Evolutionary conservation across 1,139 yeast species (phyloP).

Genomic region (Pichia cactophila): DNA sequence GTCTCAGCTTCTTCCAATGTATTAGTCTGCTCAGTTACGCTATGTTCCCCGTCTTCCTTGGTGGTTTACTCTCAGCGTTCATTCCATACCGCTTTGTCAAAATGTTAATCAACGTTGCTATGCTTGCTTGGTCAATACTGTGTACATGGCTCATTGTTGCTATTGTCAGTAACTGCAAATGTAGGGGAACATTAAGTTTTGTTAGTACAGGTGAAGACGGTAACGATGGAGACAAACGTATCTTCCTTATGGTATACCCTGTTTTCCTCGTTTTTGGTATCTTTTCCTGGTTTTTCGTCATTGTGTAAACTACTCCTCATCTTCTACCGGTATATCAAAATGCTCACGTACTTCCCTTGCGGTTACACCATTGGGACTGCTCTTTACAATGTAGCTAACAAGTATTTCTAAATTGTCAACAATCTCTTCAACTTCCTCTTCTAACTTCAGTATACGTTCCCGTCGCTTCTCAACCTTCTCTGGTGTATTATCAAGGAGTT

Average conservation of each 20-base stretch:
- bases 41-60: conserved; percentile 66
- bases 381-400: conserved; percentile 9
- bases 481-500: neutral
- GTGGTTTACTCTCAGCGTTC: conserved; percentile 54
- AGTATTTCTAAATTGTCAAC: conserved; percentile 16
- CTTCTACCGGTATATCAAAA: conserved; percentile 15
- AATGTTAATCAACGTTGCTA: conserved; percentile 42
- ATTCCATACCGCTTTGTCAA: conserved; percentile 49
- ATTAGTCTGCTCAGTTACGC: conserved; percentile 78
- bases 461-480: conserved; percentile 4
- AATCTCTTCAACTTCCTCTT: conserved; percentile 11
- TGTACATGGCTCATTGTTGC: conserved; percentile 34
- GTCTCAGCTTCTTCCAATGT: conserved; percentile 61
- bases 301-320: conserved; percentile 31
- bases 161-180: conserved; percentile 28
- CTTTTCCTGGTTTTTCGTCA: conserved; percentile 72
- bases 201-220: conserved; percentile 13
- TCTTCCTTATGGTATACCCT: conserved; percentile 70
- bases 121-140: conserved; percentile 67
- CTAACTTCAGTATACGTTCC: conserved; percentile 1
- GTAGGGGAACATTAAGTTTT: conserved; percentile 27
- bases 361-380: conserved; percentile 6
- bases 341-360: conserved; percentile 7
- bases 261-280: conserved; percentile 68
- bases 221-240: conserved; percentile 42